Evolutionary conservation across 108 stramenopile genomes (phyloP), one percentile per base, ranked within the genome.

Genomic region (Fragilariopsis cylindrus): DNA sequence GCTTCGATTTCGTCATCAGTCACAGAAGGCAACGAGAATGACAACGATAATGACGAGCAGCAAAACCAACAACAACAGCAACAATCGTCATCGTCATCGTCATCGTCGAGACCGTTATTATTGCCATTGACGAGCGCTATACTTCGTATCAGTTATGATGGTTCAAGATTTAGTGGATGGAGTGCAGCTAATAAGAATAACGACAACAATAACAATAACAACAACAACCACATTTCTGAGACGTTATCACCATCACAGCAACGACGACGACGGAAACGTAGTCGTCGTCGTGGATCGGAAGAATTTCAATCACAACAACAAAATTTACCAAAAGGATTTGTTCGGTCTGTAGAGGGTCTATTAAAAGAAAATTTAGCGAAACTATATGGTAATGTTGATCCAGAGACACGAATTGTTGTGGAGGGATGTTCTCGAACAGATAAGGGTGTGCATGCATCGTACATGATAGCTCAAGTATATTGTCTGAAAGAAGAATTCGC

Each of bases 381-480:
- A 67, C 9, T 95, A 2, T 92, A 88, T 71, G 92, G 94, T 1
- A 84, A 92, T 71, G 77, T 95, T 49, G 75, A 88, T 73, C 82
- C 84, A 46, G 48, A 77, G 7, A 50, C 67, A n/a, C 65, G 74
- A 30, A 82, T 95, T 7, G 72, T 84, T 1, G 81, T 95, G 41
- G 92, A 92, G 72, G 87, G 90, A 21, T 92, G 89, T 69, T 90
- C 89, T 68, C 86, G 92, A 2, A 92, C 91, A 42, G 94, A 95
- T 78, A 83, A 82, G 43, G 94, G 94, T 11, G 92, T 95, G 52
- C 94, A 95, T 74, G 88, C 91, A 12, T 70, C 53, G 19, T 79
- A 84, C 11, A 77, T 86, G 81, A 75, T 92, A 21, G 92, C 92
- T 1, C 89, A 88, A 57, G 67, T 92, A 15, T 95, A 92, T 65